A percentile compares a stretch with the other conserved stretches of the same genome.
phyloP scores from a whole-genome alignment of 176 grass and related monocot genomes.

The Bothriochloa decipiens region DNA sequence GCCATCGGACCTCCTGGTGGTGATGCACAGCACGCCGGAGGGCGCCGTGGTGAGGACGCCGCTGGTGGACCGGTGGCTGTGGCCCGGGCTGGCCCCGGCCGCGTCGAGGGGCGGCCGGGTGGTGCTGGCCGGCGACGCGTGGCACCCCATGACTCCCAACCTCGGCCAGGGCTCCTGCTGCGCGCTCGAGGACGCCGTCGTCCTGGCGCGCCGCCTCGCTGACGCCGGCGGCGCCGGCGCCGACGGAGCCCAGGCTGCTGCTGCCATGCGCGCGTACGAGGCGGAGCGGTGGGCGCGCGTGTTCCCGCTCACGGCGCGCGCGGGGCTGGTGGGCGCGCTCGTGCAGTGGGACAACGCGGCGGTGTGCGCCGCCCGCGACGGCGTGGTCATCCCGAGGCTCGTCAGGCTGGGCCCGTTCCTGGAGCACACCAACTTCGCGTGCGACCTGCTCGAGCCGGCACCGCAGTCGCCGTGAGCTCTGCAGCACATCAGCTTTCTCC shows the following conservation, averaged over 20 bases:
- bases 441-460: slow-evolving; percentile 56
- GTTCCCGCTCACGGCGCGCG: slow-evolving; percentile 74
- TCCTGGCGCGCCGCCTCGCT: slow-evolving; percentile 68
- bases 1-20: slow-evolving; percentile 65
- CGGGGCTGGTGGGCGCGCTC: slow-evolving; percentile 69
- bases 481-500: not conserved
- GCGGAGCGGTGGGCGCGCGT: slow-evolving; percentile 72
- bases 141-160: slow-evolving; percentile 99
- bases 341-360: slow-evolving; percentile 90
- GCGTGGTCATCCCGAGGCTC: slow-evolving; percentile 71
- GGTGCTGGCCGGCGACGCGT: slow-evolving; percentile 83
- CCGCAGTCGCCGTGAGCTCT: slow-evolving; percentile 26
- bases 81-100: slow-evolving; percentile 64
- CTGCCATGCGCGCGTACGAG: slow-evolving; percentile 62
- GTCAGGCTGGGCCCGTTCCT: slow-evolving; percentile 75
- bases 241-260: not conserved
- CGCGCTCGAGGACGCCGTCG: slow-evolving; percentile 86
- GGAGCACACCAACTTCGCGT: slow-evolving; percentile 92
- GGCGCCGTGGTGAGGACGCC: slow-evolving; percentile 69
- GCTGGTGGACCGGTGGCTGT: slow-evolving; percentile 87
- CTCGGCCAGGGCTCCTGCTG: slow-evolving; percentile 92
- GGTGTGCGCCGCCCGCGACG: slow-evolving; percentile 74
- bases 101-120: slow-evolving; percentile 51
- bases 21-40: slow-evolving; percentile 71
- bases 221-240: slow-evolving; percentile 22